phyloP scores from a whole-genome alignment of 1,139 yeast species.

The Hanseniaspora uvarum region DNA sequence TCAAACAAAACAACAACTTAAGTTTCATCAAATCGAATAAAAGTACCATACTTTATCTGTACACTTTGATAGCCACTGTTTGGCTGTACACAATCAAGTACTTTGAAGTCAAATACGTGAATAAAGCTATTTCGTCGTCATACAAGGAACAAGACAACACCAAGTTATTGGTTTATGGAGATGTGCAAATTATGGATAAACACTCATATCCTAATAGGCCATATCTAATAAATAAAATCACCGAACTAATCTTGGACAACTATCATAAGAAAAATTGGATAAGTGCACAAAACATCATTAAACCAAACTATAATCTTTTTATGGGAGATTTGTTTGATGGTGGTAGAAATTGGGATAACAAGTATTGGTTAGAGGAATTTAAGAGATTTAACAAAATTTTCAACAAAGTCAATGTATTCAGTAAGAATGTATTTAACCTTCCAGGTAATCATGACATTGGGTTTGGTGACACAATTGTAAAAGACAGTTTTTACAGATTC shows the following conservation, averaged over 20 bases:
- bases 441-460: constrained; percentile 98
- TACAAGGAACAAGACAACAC: constrained; percentile 36
- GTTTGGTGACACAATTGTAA: constrained; percentile 57
- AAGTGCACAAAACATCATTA: constrained; percentile 45
- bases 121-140: constrained; percentile 32
- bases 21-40: not conserved
- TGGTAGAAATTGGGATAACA: constrained; percentile 76
- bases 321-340: constrained; percentile 93
- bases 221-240: constrained; percentile 36
- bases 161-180: constrained; percentile 68
- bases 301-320: constrained; percentile 69
- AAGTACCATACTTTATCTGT: constrained; percentile 25
- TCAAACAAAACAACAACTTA: not conserved
- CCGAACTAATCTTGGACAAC: constrained; percentile 48
- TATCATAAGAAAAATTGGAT: constrained; percentile 72
- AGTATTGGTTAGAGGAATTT: constrained; percentile 64
- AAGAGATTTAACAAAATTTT: constrained; percentile 57
- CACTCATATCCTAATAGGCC: constrained; percentile 57
- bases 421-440: constrained; percentile 46
- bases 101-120: constrained; percentile 52
- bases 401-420: constrained; percentile 36
- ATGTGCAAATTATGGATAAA: constrained; percentile 82
- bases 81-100: constrained; percentile 49
- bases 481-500: constrained; percentile 51
- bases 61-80: constrained; percentile 20